Percentiles rank a stretch among this genome's conserved stretches.
These are phyloP conservation scores for Colletotrichum godetiae DNA, from an alignment of 2,329 filamentous ascomycete species.

Conservation along the genomic window DNA sequence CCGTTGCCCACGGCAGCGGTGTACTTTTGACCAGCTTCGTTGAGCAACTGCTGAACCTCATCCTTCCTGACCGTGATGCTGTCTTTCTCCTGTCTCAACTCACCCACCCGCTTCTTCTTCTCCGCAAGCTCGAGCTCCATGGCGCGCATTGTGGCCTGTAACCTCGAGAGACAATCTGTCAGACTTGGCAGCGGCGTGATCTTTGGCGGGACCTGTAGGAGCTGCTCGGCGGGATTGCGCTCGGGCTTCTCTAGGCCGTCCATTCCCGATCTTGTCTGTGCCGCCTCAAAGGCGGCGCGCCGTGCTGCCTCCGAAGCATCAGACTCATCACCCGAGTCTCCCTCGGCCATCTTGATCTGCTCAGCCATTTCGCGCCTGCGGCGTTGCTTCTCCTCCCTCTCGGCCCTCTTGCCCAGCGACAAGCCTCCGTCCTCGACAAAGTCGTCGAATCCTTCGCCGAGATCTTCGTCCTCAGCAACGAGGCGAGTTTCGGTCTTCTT, in stretches of 20 bases:
- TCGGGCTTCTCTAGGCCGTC: constrained; percentile 71
- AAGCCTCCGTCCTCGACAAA: constrained; percentile 88
- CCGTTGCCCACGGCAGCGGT: constrained; percentile 53
- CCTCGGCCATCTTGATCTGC: constrained; percentile 84
- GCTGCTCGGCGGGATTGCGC: constrained; percentile 50
- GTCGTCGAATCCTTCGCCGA: constrained; percentile 93
- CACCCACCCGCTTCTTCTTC: constrained; percentile 73
- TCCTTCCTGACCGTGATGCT: constrained; percentile 76
- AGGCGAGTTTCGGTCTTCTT: constrained; percentile 75
- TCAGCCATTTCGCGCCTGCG: constrained; percentile 84
- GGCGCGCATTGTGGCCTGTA: constrained; percentile 70
- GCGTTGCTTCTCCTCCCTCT: constrained; percentile 74
- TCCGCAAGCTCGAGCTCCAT: constrained; percentile 73
- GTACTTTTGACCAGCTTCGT: constrained; percentile 79
- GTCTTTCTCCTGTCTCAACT: constrained; percentile 74
- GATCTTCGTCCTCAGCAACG: constrained; percentile 87
- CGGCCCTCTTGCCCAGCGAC: constrained; percentile 81
- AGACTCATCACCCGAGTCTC: constrained; percentile 68
- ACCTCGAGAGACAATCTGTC: constrained; percentile 70
- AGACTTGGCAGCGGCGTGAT: constrained; percentile 84
- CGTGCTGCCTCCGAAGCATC: constrained; percentile 79
- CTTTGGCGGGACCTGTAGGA: constrained; percentile 73
- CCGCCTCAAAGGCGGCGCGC: constrained; percentile 85
- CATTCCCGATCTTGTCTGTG: constrained; percentile 88
- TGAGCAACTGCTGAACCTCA: constrained; percentile 83